These are phyloP conservation scores for Boechera stricta DNA, from an alignment of 345 rosid genomes.

Conservation along the genomic window DNA sequence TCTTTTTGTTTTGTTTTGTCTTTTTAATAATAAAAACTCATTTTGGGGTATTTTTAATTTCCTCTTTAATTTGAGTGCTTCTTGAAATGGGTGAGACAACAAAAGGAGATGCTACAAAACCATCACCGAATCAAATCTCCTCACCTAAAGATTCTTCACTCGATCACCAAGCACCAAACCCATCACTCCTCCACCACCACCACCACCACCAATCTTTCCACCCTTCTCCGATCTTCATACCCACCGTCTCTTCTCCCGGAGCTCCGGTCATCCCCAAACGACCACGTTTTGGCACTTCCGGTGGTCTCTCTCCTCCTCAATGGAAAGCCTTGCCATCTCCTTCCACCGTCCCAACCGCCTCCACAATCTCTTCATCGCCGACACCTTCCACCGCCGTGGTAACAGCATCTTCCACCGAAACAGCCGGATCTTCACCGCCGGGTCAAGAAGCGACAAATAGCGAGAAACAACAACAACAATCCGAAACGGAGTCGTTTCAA, in stretches of 20 bases:
- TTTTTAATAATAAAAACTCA: constrained; percentile 31
- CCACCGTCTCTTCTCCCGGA: constrained; percentile 54
- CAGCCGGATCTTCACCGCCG: constrained; percentile 74
- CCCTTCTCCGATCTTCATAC: constrained; percentile 64
- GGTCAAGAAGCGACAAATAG: constrained; percentile 65
- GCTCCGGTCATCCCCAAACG: constrained; percentile 70
- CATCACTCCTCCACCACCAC: constrained; percentile 44
- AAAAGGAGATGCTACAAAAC: constrained; percentile 49
- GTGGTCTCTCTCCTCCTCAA: constrained; percentile 52
- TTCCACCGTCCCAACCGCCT: constrained; percentile 50
- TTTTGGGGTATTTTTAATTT: constrained; percentile 26
- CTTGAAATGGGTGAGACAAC: constrained; percentile 65
- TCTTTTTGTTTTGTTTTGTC: not conserved
- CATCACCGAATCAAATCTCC: constrained; percentile 50
- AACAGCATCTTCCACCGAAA: constrained; percentile 79
- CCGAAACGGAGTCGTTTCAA: constrained; percentile 57
- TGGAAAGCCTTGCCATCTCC: constrained; percentile 84
- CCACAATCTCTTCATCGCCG: constrained; percentile 54
- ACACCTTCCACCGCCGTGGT: constrained; percentile 47
- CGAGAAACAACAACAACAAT: constrained; percentile 53
- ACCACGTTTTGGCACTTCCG: constrained; percentile 57
- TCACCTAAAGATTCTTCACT: constrained; percentile 58
- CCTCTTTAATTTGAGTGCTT: constrained; percentile 42
- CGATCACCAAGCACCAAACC: constrained; percentile 50
- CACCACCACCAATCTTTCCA: constrained; percentile 57